A percentile compares a stretch with the other conserved stretches of the same genome.
These are phyloP conservation scores for Trichophyton simii DNA, from an alignment of 2,329 filamentous ascomycete species.

Conservation along the genomic window DNA sequence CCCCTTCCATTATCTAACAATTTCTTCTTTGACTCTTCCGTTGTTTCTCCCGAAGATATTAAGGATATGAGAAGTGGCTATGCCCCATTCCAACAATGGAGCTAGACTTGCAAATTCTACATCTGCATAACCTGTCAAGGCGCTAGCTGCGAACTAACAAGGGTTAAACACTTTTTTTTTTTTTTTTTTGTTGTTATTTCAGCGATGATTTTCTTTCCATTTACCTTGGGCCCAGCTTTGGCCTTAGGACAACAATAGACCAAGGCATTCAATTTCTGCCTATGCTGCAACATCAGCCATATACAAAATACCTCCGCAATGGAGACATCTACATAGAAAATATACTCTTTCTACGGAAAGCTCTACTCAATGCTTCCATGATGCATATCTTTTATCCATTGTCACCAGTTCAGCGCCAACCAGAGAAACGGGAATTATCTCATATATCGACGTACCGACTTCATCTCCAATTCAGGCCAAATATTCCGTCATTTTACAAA, in stretches of 20 bases:
- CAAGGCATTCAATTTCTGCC: neutral
- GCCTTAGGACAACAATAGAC: neutral
- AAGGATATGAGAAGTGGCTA: conserved; percentile 7
- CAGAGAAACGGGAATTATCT: neutral
- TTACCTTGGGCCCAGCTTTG: neutral
- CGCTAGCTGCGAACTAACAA: conserved; percentile 13
- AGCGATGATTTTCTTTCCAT: neutral
- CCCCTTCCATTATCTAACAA: conserved; percentile 3
- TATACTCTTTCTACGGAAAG: neutral
- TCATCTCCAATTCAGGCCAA: neutral
- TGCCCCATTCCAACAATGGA: conserved; percentile 13
- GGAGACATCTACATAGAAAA: neutral
- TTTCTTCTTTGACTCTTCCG: conserved; percentile 5
- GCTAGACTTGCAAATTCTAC: conserved; percentile 6
- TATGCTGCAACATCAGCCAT: neutral
- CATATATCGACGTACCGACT: neutral
- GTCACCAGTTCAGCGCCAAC: too few relatives aligned
- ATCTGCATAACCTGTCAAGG: conserved; percentile 12
- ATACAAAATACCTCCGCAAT: neutral
- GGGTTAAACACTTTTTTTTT: conserved; percentile 7
- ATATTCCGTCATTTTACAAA: neutral
- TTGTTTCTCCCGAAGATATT: conserved; percentile 5
- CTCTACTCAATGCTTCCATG: too few relatives aligned
- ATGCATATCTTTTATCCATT: too few relatives aligned
- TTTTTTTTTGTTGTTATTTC: neutral